Percentiles rank a stretch among this genome's conserved stretches.
Evolutionary conservation across 2,329 filamentous ascomycete species (phyloP).

Genomic region (Pleurostoma richardsiae): DNA sequence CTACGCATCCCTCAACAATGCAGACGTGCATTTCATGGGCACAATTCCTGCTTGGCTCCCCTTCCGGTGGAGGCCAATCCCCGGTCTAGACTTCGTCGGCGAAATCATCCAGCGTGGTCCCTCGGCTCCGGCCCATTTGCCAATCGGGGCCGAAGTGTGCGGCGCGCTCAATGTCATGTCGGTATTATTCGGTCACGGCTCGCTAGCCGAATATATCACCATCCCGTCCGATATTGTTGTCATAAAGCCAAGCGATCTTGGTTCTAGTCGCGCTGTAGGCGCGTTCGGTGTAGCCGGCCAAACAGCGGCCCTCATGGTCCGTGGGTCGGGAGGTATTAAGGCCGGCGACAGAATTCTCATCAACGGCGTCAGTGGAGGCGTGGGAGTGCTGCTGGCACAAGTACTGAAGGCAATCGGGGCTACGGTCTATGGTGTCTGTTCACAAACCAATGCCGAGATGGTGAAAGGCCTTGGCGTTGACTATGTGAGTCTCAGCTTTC

Average conservation of each 20-base stretch:
- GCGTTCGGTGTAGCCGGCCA: slow-evolving; percentile 27
- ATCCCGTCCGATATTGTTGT: slow-evolving; percentile 23
- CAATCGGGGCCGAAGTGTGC: slow-evolving; percentile 19
- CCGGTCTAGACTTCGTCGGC: slow-evolving; percentile 27
- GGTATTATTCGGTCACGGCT: slow-evolving; percentile 21
- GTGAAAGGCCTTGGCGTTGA: slow-evolving; percentile 42
- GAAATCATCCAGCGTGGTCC: slow-evolving; percentile 22
- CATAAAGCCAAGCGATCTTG: slow-evolving; percentile 15
- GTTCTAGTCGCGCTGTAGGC: slow-evolving; percentile 16
- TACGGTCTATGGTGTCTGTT: slow-evolving; percentile 41
- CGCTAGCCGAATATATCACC: slow-evolving; percentile 26
- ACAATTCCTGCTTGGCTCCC: slow-evolving; percentile 22
- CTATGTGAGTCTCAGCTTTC: slow-evolving; percentile 24
- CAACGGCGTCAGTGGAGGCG: slow-evolving; percentile 46
- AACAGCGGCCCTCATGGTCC: slow-evolving; percentile 19
- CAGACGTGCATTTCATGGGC: slow-evolving; percentile 24
- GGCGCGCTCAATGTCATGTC: slow-evolving; percentile 21
- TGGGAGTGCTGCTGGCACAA: slow-evolving; percentile 41
- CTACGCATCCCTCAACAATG: slow-evolving; percentile 29
- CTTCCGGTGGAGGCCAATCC: slow-evolving; percentile 20
- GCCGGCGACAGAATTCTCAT: slow-evolving; percentile 30
- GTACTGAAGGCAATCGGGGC: slow-evolving; percentile 35
- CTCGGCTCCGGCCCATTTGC: slow-evolving; percentile 6
- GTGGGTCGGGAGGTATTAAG: slow-evolving; percentile 15
- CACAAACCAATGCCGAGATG: slow-evolving; percentile 36